Percentiles rank a stretch among this genome's conserved stretches.
phyloP scores from a whole-genome alignment of 1,139 yeast species.

The Entelexis paramagnoliae region DNA sequence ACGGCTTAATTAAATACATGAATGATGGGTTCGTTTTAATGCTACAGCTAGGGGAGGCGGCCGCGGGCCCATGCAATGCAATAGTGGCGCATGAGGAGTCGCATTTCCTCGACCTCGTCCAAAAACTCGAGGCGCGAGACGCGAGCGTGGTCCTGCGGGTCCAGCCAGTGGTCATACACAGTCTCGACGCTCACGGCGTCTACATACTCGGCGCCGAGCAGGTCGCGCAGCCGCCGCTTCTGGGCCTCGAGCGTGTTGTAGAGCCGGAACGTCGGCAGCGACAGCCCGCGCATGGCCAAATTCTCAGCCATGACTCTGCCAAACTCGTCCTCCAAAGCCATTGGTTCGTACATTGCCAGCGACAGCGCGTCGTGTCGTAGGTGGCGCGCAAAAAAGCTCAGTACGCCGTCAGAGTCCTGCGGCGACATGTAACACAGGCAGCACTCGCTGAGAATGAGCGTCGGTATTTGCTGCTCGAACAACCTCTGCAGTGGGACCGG shows the following conservation, averaged over 20 bases:
- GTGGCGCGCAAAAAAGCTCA: conserved; percentile 32
- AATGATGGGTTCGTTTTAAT: too few relatives aligned
- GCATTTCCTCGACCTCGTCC: conserved; percentile 84
- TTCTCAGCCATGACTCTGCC: conserved; percentile 77
- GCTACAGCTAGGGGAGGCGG: neutral
- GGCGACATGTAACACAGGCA: conserved; percentile 73
- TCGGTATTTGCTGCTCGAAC: conserved; percentile 37
- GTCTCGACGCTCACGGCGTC: conserved; percentile 48
- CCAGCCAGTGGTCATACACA: conserved; percentile 51
- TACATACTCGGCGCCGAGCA: conserved; percentile 21
- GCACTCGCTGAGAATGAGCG: conserved; percentile 77
- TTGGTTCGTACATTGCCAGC: conserved; percentile 73
- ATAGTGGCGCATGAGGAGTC: conserved; percentile 65
- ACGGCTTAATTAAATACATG: neutral
- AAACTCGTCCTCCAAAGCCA: conserved; percentile 58
- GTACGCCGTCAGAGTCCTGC: conserved; percentile 43
- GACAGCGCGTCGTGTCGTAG: conserved; percentile 25
- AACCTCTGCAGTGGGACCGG: conserved; percentile 30
- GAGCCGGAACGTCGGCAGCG: conserved; percentile 49
- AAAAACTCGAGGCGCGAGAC: conserved; percentile 60
- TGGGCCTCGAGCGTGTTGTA: conserved; percentile 44
- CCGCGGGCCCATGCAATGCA: conserved; percentile 37
- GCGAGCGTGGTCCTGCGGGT: conserved; percentile 40
- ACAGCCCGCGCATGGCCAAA: conserved; percentile 58
- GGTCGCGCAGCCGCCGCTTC: conserved; percentile 30